Conservation (phyloP, 345 rosid genomes). For the Carallia pectinifolia region DNA sequence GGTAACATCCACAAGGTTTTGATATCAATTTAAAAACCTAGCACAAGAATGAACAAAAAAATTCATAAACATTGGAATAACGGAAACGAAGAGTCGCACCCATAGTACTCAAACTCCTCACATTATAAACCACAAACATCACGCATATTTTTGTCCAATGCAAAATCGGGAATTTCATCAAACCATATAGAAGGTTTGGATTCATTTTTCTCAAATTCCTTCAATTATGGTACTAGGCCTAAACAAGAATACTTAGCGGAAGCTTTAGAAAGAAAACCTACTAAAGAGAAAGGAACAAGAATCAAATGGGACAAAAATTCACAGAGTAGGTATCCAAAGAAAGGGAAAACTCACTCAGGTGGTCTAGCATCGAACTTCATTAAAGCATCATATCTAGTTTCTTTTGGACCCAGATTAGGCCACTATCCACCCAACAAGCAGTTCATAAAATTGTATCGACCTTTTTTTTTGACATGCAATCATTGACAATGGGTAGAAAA, state of each 20-base stretch:
- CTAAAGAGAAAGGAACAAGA: not conserved
- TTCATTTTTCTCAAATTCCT: not conserved
- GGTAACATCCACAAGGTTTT: conserved; percentile 3
- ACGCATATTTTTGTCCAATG: not conserved
- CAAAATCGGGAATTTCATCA: not conserved
- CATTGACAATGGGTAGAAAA: too few relatives aligned
- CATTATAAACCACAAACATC: not conserved
- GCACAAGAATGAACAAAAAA: not conserved
- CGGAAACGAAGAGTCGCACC: not conserved
- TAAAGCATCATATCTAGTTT: too few relatives aligned
- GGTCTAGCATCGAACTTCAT: too few relatives aligned
- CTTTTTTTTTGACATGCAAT: too few relatives aligned
- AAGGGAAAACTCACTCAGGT: too few relatives aligned
- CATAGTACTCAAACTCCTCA: not conserved
- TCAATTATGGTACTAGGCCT: not conserved
- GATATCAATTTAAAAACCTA: not conserved
- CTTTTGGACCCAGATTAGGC: too few relatives aligned
- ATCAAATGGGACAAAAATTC: too few relatives aligned
- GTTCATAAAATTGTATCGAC: too few relatives aligned
- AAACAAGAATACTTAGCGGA: not conserved
- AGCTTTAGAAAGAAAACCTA: not conserved
- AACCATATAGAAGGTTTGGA: not conserved
- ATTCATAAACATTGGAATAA: not conserved
- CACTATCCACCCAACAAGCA: too few relatives aligned
- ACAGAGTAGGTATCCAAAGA: too few relatives aligned